phyloP scores from a whole-genome alignment of 495 filamentous ascomycete genomes.

The Penicillium paxilli region DNA sequence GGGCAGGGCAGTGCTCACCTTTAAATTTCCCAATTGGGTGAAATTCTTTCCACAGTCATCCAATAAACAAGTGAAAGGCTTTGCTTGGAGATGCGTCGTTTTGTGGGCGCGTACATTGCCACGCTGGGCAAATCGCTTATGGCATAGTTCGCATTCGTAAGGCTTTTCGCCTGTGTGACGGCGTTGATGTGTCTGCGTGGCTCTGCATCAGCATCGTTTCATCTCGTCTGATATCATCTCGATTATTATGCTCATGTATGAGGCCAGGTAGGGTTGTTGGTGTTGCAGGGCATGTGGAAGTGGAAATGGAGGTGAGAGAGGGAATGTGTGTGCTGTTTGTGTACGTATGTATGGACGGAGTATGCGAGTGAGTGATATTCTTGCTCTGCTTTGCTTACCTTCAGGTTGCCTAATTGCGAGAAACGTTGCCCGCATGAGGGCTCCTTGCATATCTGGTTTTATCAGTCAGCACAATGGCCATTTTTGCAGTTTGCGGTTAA shows the following conservation, averaged over 20 bases:
- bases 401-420: conserved; percentile 85
- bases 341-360: background rate
- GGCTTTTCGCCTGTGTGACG: conserved; percentile 87
- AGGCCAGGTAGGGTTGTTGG: no score
- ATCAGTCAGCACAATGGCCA: background rate
- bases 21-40: conserved; percentile 85
- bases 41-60: conserved; percentile 84
- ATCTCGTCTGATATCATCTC: no score
- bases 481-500: no score
- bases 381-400: conserved; percentile 64
- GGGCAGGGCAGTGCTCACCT: conserved; percentile 48
- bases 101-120: conserved; percentile 87
- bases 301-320: background rate
- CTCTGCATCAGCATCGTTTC: background rate
- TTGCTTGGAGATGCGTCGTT: conserved; percentile 74
- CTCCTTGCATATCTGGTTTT: conserved; percentile 66
- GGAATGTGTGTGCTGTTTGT: background rate
- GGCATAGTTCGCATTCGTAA: conserved; percentile 79
- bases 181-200: conserved; percentile 72
- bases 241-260: no score
- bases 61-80: conserved; percentile 78
- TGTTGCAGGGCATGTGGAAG: no score
- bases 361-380: no score
- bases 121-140: conserved; percentile 78
- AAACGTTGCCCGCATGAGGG: conserved; percentile 77